A percentile compares a stretch with the other conserved stretches of the same genome.
Evolutionary conservation across 2,329 filamentous ascomycete genomes (phyloP).

Genomic region (Ascomycota sp.): DNA sequence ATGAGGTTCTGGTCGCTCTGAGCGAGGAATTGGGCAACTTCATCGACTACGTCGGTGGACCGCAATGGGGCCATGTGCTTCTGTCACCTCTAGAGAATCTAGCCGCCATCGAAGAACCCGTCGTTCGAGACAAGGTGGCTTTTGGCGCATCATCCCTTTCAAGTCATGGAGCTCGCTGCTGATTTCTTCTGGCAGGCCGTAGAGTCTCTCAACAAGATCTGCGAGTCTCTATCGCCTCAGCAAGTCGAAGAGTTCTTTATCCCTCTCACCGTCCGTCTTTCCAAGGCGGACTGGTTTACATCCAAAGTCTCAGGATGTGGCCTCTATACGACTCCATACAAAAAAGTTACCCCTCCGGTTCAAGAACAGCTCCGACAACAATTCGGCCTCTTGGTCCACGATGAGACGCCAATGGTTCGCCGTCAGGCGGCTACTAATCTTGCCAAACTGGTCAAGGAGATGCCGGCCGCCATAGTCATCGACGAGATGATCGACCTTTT

Average conservation of each 20-base stretch:
- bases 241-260: conserved; percentile 98
- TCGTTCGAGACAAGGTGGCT: conserved; percentile 86
- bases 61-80: conserved; percentile 85
- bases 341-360: conserved; percentile 67
- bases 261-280: conserved; percentile 81
- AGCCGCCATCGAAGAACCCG: conserved; percentile 91
- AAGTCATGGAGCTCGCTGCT: conserved; percentile 2
- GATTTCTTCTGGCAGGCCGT: conserved; percentile 45
- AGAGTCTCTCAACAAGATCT: conserved; percentile 98
- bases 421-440: conserved; percentile 92
- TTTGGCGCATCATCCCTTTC: conserved; percentile 4
- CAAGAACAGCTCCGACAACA: conserved; percentile 85
- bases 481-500: conserved; percentile 99
- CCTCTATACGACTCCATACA: conserved; percentile 84
- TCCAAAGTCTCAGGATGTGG: conserved; percentile 97
- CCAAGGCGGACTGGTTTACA: conserved; percentile 99
- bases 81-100: conserved; percentile 94
- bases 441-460: conserved; percentile 93
- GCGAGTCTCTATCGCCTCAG: conserved; percentile 69
- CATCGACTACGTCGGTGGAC: conserved; percentile 91
- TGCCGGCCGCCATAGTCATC: conserved; percentile 77
- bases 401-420: conserved; percentile 97
- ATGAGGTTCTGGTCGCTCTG: conserved; percentile 89
- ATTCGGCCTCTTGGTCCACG: conserved; percentile 82
- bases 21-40: conserved; percentile 94